These are phyloP conservation scores for Entomortierella beljakovae DNA, from an alignment of 192 early-diverging fungal species.

Conservation along the genomic window DNA sequence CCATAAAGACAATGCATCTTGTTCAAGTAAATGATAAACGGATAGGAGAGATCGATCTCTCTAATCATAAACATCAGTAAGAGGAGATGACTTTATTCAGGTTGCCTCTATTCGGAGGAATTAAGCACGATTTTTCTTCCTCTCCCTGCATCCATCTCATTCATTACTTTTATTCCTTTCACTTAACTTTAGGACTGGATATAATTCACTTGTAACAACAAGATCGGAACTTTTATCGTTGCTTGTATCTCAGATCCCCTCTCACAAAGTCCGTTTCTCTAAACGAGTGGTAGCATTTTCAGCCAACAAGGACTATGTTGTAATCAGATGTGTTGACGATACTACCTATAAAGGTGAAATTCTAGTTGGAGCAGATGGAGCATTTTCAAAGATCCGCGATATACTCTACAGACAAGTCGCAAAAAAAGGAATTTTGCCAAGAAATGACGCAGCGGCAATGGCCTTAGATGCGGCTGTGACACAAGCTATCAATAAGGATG, in stretches of 20 bases:
- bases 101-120: no score
- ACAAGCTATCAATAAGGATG: not conserved
- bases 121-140: not conserved
- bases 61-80: slow-evolving; percentile 25
- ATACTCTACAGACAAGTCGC: slow-evolving; percentile 19
- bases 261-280: slow-evolving; percentile 18
- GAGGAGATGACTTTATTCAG: not conserved
- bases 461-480: slow-evolving; percentile 6
- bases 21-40: slow-evolving; percentile 22
- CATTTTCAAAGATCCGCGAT: slow-evolving; percentile 23
- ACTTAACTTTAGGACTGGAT: slow-evolving; percentile 17
- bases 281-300: slow-evolving; percentile 24
- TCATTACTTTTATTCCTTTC: not conserved
- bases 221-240: slow-evolving; percentile 12
- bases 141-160: not conserved
- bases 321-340: slow-evolving; percentile 31
- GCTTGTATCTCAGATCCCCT: slow-evolving; percentile 15
- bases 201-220: slow-evolving; percentile 14
- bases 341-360: slow-evolving; percentile 13
- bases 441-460: slow-evolving; percentile 22
- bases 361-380: slow-evolving; percentile 47
- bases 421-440: slow-evolving; percentile 37
- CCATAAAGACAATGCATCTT: slow-evolving; percentile 25
- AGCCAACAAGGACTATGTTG: slow-evolving; percentile 21
- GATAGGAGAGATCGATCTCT: slow-evolving; percentile 40